Base-by-base conservation (phyloP, 148 eudicot genomes). In the Fagopyrum tataricum region DNA sequence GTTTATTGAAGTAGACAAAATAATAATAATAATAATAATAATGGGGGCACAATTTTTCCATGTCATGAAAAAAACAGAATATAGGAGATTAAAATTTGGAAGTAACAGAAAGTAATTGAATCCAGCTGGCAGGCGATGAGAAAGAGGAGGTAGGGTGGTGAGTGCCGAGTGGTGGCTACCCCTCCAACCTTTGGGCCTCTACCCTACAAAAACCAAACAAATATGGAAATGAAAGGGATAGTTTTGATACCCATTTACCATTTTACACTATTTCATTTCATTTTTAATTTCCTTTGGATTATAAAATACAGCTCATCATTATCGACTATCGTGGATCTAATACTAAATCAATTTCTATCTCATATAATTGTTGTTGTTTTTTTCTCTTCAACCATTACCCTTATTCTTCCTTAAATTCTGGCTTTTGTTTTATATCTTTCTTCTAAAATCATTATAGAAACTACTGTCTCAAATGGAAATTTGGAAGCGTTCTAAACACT, bases 1-100 rank as follows among this genome's bases (percentile, higher is more conserved):
- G 17, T 52, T 17, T 48, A 48, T n/a, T n/a, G n/a, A n/a, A n/a
- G n/a, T n/a, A n/a, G n/a, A n/a, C n/a, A n/a, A n/a, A n/a, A n/a
- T n/a, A n/a, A n/a, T n/a, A n/a, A n/a, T n/a, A n/a, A n/a, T n/a
- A n/a, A n/a, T n/a, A n/a, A n/a, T n/a, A n/a, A n/a, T n/a, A n/a
- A n/a, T n/a, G 15, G n/a, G 61, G 26, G 61, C 61, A n/a, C 31
- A 55, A 55, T 55, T 55, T n/a, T 12, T 55, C 61, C 61, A 55
- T 55, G 61, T 55, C 26, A 55, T 18, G 2, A 6, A n/a, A 55
- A 7, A 55, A 55, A n/a, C 24, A 55, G 26, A 20, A 20, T 55
- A 7, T 8, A 24, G 23, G 31, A 24, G 20, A 55, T 55, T 20
- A 55, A 55, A 55, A 18, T 20, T 55, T 4, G 26, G 26, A 20